Percentiles rank a stretch among this genome's conserved stretches.
These are phyloP conservation scores for Picea abies DNA, from an alignment of 83 land plant species.

Conservation along the genomic window DNA sequence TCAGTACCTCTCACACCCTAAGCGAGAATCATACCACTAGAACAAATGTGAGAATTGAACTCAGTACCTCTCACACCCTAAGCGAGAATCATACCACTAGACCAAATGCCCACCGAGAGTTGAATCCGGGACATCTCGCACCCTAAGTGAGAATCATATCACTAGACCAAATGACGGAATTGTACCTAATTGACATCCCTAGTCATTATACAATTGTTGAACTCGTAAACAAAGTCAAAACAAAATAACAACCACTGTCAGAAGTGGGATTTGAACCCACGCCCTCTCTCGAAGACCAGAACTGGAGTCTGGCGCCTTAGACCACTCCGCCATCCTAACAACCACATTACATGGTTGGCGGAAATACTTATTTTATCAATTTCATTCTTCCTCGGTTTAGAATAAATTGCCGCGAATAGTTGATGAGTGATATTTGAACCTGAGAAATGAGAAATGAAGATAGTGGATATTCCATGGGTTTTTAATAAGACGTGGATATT, in stretches of 20 bases:
- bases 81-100: constrained; percentile 55
- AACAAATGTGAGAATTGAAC: constrained; percentile 99
- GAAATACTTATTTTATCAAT: no score
- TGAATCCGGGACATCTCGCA: constrained; percentile 99
- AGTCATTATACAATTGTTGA: no score
- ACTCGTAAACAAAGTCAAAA: no score
- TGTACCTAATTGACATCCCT: no score
- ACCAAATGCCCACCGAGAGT: constrained; percentile 60
- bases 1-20: constrained; percentile 99
- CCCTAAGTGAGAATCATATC: constrained; percentile 99
- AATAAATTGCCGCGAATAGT: no score
- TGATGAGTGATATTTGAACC: no score
- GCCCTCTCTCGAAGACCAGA: constrained; percentile 98
- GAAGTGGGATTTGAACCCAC: constrained; percentile 99
- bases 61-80: constrained; percentile 99
- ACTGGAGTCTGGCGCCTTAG: constrained; percentile 99
- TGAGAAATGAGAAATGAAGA: no score
- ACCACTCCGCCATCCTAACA: constrained; percentile 99
- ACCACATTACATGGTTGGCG: no score
- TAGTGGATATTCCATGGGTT: no score
- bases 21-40: constrained; percentile 99
- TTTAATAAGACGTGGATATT: no score
- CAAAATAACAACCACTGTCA: constrained; percentile 37
- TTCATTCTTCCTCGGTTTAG: no score
- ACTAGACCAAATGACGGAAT: constrained; percentile 85